phyloP scores from a whole-genome alignment of 208 protist genomes.

The Wallacemonas collosoma region DNA sequence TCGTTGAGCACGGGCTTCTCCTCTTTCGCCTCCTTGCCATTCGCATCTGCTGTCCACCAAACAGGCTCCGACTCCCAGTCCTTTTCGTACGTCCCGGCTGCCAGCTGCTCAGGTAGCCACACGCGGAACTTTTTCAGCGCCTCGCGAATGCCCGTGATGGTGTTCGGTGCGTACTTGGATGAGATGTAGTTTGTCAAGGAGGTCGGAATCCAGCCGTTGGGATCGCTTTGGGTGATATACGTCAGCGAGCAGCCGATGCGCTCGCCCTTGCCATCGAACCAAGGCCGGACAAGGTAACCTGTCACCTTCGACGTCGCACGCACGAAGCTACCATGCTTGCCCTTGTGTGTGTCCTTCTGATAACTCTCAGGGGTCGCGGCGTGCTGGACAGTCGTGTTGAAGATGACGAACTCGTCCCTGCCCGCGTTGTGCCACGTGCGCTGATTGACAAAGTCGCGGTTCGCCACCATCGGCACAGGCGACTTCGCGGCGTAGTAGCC shows the following conservation, averaged over 20 bases:
- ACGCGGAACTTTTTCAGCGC: slow-evolving; percentile 50
- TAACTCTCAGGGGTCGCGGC: slow-evolving; percentile 46
- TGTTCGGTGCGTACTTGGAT: slow-evolving; percentile 82
- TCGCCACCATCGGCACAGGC: slow-evolving; percentile 67
- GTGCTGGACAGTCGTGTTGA: slow-evolving; percentile 89
- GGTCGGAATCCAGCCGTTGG: slow-evolving; percentile 80
- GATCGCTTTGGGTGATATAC: slow-evolving; percentile 88
- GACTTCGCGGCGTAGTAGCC: slow-evolving; percentile 90
- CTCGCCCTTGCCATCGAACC: slow-evolving; percentile 44
- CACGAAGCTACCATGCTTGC: slow-evolving; percentile 56
- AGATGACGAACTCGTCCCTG: slow-evolving; percentile 81
- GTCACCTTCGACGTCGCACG: slow-evolving; percentile 80
- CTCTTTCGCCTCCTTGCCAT: slow-evolving; percentile 22
- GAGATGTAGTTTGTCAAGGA: slow-evolving; percentile 78
- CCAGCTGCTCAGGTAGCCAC: slow-evolving; percentile 69
- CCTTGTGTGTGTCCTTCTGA: slow-evolving; percentile 42
- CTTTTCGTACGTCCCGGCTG: slow-evolving; percentile 56
- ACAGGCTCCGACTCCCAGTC: slow-evolving; percentile 47
- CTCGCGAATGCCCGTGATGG: slow-evolving; percentile 46
- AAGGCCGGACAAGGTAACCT: slow-evolving; percentile 85
- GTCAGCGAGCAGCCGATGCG: slow-evolving; percentile 59
- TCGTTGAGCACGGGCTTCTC: slow-evolving; percentile 36
- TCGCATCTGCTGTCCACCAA: slow-evolving; percentile 43
- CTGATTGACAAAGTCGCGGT: slow-evolving; percentile 92
- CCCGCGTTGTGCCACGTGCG: slow-evolving; percentile 81